Conservation (phyloP, 495 filamentous ascomycete genomes). For the Xylaria cubensis region DNA sequence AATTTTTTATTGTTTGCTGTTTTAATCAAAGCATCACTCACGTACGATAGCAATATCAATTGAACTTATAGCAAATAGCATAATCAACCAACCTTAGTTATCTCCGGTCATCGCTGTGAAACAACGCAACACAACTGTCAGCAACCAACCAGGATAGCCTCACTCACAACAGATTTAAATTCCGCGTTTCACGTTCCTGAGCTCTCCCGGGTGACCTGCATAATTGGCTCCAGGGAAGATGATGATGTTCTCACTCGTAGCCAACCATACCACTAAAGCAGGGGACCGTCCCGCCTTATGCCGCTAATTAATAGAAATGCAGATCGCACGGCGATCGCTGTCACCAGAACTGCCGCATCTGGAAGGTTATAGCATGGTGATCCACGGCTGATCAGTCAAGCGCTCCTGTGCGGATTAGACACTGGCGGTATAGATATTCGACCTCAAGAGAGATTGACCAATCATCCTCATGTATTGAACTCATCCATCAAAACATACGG, state of each 20-base stretch:
- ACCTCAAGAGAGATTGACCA: conserved; percentile 1
- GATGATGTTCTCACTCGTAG: conserved; percentile 4
- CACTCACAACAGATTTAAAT: background rate
- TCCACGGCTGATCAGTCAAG: background rate
- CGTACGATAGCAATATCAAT: background rate
- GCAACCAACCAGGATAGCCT: background rate
- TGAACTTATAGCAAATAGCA: background rate
- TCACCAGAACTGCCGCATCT: conserved; percentile 4
- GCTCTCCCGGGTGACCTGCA: background rate
- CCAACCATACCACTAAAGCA: conserved; percentile 1
- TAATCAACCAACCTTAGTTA: background rate
- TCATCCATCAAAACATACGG: background rate
- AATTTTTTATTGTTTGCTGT: background rate
- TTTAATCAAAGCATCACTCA: background rate
- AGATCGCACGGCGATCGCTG: conserved; percentile 21
- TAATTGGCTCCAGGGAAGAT: conserved; percentile 15
- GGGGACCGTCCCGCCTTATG: conserved; percentile 2
- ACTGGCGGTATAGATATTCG: conserved; percentile 5
- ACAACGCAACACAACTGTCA: background rate
- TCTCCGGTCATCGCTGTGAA: background rate
- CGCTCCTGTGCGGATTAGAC: background rate
- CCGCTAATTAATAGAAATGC: conserved; percentile 11
- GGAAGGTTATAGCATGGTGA: conserved; percentile 16
- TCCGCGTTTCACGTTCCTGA: conserved; percentile 17
- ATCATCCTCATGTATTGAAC: background rate